Percentiles rank a stretch among this genome's conserved stretches.
Evolutionary conservation across 208 protist species (phyloP).

Genomic region (Phytomonas francai): DNA sequence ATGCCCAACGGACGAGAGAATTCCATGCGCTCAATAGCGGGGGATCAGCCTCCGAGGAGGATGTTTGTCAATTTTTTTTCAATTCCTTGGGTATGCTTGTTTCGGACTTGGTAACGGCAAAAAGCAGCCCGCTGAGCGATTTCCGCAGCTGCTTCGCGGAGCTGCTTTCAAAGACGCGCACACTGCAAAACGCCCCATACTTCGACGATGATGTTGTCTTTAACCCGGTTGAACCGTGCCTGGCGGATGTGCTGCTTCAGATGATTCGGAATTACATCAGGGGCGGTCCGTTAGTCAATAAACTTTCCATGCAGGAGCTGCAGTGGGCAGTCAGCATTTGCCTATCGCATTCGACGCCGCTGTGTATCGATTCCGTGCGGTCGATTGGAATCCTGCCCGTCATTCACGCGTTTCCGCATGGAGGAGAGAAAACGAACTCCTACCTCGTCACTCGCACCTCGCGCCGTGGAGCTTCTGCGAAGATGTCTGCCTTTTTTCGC

Average conservation of each 20-base stretch:
- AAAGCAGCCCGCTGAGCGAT: slow-evolving; percentile 70
- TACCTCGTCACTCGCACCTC: slow-evolving; percentile 61
- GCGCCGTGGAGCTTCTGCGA: slow-evolving; percentile 23
- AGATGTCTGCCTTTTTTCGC: slow-evolving; percentile 49
- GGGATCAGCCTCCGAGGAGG: slow-evolving; percentile 18
- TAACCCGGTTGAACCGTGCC: slow-evolving; percentile 43
- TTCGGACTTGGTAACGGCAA: slow-evolving; percentile 70
- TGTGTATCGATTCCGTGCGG: slow-evolving; percentile 47
- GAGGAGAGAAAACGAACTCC: slow-evolving; percentile 57
- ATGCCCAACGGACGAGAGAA: slow-evolving; percentile 52
- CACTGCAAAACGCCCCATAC: slow-evolving; percentile 83
- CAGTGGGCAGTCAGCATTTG: slow-evolving; percentile 82
- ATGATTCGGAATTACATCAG: slow-evolving; percentile 91
- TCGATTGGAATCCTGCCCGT: slow-evolving; percentile 83
- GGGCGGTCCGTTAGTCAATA: slow-evolving; percentile 82
- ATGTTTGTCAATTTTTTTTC: slow-evolving; percentile 88
- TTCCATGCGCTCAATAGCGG: slow-evolving; percentile 69
- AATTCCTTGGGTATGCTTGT: slow-evolving; percentile 81
- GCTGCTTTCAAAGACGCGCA: slow-evolving; percentile 50
- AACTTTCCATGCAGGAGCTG: slow-evolving; percentile 62
- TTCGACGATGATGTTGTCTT: slow-evolving; percentile 76
- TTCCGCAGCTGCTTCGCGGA: slow-evolving; percentile 58
- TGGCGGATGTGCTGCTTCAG: slow-evolving; percentile 83
- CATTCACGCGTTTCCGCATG: slow-evolving; percentile 85
- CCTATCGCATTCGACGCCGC: slow-evolving; percentile 81